Base-by-base conservation (phyloP, 495 filamentous ascomycete genomes). In the Hypomontagnella submonticulosa region DNA sequence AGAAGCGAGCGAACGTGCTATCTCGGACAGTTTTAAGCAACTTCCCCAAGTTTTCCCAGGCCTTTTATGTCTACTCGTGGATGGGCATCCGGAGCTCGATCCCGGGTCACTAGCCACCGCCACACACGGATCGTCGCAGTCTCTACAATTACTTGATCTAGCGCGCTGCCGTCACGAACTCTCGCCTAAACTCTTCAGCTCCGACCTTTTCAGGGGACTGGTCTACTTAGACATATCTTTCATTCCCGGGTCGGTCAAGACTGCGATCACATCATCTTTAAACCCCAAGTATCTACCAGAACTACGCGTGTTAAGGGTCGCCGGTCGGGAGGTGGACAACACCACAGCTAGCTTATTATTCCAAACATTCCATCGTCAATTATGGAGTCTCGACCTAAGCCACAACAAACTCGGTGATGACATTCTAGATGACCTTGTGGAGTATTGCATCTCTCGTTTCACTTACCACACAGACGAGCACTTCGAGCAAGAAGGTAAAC, bases 361-460 rank as follows among this genome's bases (percentile, higher is more conserved):
- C 42, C 30, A 53, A 40, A 40, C 63, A 0, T 78, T 81, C 36
- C 18, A 54, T 15, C 43, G 52, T 7, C 77, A 75, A 16, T 53
- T 82, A 15, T 82, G 80, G 81, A 80, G 81, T 53, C 52, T 83
- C 8, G 79, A 83, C 36, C 57, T 83, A 0, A 80, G 76, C 59
- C 23, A 73, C n/a, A 83, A 82, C 52, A 73, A 65, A 5, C 56
- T 82, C 9, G 71, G 76, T 0, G 76, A 81, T 60, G 54, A 27
- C 7, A 42, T 72, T 10, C 47, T 80, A n/a, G 51, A 75, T 12
- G 7, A 23, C 4, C 40, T 80, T 16, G 48, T 62, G 4, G 34
- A 58, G n/a, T 33, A 57, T 13, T 67, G 67, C 37, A 73, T 76
- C 37, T 71, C 73, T 1, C 23, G 54, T 3, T 48, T 46, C n/a